Evolutionary conservation across 208 protist species (phyloP), one percentile per base, ranked within the genome.

Genomic region (Lotmaria passim): DNA sequence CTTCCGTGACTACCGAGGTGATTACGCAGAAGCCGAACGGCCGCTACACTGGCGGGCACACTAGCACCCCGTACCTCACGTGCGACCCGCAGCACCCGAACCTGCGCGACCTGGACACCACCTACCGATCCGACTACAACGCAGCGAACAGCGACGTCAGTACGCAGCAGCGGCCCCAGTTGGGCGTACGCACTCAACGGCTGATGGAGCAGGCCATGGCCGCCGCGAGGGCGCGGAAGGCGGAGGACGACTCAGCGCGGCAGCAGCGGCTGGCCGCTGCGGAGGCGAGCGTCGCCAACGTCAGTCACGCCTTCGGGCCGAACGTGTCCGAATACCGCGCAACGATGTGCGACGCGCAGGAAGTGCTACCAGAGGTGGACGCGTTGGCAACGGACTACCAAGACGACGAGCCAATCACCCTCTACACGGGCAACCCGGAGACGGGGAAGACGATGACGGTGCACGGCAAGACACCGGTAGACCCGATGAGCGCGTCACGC

Each of bases 401-500:
- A 19, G 70, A 66, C 19, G 91, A 96, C 23, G 89, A 87, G 69
- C 79, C 91, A 11, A 90, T 96, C 57, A 96, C 91, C 12, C 69
- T 96, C 28, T 96, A 94, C 67, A 94, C 88, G 4, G 91, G 91
- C 28, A 94, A 94, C 71, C 88, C 89, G 11, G 34, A 80, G 46
- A 92, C 82, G 11, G 85, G 85, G 24, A 87, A 86, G 73, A 93
- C 78, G 6, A 96, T 96, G 91, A 83, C 73, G 31, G 88, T 96
- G 46, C 88, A 91, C 66, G 91, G 91, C 30, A 96, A 96, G 85
- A 94, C 91, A 19, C 83, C 89, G 17, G 78, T 67, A 11, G 87
- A 90, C 48, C 84, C 86, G 10, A 41, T 69, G 17, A 65, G 76
- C 41, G 43, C 44, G n/a, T 78, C 86, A n/a, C 83, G 79, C 19